These are phyloP conservation scores for Stentor roeselii DNA, from an alignment of 73 alveolate genomes.

Conservation along the genomic window DNA sequence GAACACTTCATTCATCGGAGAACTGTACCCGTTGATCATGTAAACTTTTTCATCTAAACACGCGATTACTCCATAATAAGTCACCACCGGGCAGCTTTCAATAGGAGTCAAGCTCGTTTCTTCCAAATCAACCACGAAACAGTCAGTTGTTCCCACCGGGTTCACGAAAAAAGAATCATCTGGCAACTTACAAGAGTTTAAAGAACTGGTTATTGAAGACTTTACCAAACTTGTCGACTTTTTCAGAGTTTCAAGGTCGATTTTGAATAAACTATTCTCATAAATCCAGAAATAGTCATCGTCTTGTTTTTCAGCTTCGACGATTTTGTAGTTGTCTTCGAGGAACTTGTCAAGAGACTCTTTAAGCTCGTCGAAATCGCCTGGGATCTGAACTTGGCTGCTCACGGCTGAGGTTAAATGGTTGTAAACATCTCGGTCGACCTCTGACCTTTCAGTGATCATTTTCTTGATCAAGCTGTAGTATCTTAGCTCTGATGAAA, in stretches of 20 bases:
- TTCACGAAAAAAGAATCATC: neutral
- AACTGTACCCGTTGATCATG: neutral
- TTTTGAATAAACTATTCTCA: neutral
- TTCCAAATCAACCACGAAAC: neutral
- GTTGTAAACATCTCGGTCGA: neutral
- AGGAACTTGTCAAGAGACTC: neutral
- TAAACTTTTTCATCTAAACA: neutral
- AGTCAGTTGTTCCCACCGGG: neutral
- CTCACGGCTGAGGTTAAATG: neutral
- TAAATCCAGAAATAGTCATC: neutral
- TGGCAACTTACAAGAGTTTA: neutral
- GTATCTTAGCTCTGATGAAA: neutral
- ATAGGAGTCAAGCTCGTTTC: neutral
- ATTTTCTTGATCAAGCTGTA: neutral
- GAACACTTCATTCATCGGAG: neutral
- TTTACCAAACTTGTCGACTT: neutral
- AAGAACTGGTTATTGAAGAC: neutral
- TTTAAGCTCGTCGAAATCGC: neutral
- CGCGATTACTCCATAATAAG: neutral
- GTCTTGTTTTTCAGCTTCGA: neutral
- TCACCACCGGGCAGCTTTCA: neutral
- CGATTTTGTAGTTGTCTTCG: neutral
- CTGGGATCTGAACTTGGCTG: neutral
- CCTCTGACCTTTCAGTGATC: neutral
- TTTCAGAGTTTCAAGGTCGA: neutral